Base-by-base conservation (phyloP, 2,329 filamentous ascomycete genomes). In the Aspergillus ibericus region DNA sequence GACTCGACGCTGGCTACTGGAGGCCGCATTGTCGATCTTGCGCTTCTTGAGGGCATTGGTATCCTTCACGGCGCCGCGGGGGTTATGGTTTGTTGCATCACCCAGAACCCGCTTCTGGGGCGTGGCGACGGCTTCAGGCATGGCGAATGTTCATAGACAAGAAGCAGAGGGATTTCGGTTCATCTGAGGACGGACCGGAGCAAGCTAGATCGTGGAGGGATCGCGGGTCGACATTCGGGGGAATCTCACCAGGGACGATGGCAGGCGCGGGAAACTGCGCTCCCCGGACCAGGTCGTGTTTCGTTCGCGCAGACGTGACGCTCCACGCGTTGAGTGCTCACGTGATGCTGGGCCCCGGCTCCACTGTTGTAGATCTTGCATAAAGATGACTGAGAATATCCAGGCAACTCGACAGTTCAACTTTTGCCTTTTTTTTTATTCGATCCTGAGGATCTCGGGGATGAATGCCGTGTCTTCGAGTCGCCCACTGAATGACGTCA, bases 71-170 rank as follows among this genome's bases (percentile, higher is more conserved):
- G 86, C 81, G 61, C 89, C 90, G 67, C 83, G 83, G 60, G 85
- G 83, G 65, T 83, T 81, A 68, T 83, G 10, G 29, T 32, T 89
- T 59, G 86, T 85, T 60, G 85, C 80, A 70, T 92, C 89, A 64
- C 83, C 86, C 50, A 92, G 80, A 67, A 89, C 86, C 70, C 90
- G 86, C 79, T 92, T 92, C 76, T 90, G 86, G 55, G 89, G 85
- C 56, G 70, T 74, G 12, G 72, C 50, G 34, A 72, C 65, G 27
- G 76, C 72, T 70, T 78, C 75, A 59, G 74, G 66, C 77, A 80
- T 79, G 52, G 32, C 69, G 58, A 47, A 47, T 44, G 54, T 25
- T 62, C 61, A 66, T 67, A 60, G 46, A 62, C n/a, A 42, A 16
- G 34, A 51, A 35, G 12, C n/a, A 35, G 29, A 29, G 36, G 16